Evolutionary conservation across 2,329 filamentous ascomycete genomes (phyloP).

Genomic region (Byssoonygena ceratinophila): DNA sequence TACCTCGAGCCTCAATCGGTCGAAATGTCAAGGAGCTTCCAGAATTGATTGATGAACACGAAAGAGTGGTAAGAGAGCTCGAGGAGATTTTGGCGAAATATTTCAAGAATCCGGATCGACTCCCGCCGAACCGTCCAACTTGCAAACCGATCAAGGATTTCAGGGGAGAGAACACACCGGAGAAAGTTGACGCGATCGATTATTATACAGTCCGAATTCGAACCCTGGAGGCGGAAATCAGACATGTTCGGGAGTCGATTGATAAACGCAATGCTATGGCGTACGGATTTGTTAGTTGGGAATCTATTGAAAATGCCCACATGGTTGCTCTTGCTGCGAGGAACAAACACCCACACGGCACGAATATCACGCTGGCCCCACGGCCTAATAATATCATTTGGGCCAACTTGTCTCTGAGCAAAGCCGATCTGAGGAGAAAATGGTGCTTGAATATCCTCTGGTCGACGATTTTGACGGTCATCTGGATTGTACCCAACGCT

Average conservation of each 20-base stretch:
- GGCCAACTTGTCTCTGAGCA: slow-evolving; percentile 74
- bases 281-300: slow-evolving; percentile 91
- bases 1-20: slow-evolving; percentile 71
- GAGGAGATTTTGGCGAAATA: slow-evolving; percentile 82
- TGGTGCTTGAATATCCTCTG: slow-evolving; percentile 72
- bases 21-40: slow-evolving; percentile 88
- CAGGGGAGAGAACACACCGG: slow-evolving; percentile 52
- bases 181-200: slow-evolving; percentile 80
- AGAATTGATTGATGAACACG: slow-evolving; percentile 72
- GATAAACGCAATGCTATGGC: slow-evolving; percentile 81
- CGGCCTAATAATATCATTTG: slow-evolving; percentile 88
- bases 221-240: slow-evolving; percentile 71
- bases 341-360: slow-evolving; percentile 68
- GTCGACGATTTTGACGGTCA: slow-evolving; percentile 65
- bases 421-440: slow-evolving; percentile 58
- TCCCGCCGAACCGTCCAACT: slow-evolving; percentile 65
- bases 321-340: slow-evolving; percentile 71
- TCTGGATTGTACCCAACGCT: slow-evolving; percentile 88
- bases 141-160: slow-evolving; percentile 76
- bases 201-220: slow-evolving; percentile 80
- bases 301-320: slow-evolving; percentile 78
- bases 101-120: slow-evolving; percentile 69
- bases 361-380: slow-evolving; percentile 68
- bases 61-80: slow-evolving; percentile 66
- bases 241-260: slow-evolving; percentile 66